phyloP scores from a whole-genome alignment of 345 rosid species.

The Populus alba region DNA sequence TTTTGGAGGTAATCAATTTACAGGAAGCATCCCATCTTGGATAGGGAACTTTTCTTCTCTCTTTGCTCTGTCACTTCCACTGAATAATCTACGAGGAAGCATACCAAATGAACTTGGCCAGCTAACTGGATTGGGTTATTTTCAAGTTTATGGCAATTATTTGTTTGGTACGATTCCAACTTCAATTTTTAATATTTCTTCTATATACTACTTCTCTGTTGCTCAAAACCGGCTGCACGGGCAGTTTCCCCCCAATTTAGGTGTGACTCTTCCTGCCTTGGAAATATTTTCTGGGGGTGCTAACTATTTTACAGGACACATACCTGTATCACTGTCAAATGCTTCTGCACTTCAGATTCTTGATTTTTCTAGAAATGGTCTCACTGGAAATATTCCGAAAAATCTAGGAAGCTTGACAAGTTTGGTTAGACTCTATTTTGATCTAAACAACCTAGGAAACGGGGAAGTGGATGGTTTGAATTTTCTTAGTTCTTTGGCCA shows the following conservation, averaged over 20 bases:
- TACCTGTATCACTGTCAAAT: slow-evolving; percentile 26
- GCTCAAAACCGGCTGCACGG: slow-evolving; percentile 28
- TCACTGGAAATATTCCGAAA: slow-evolving; percentile 13
- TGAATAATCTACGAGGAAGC: slow-evolving; percentile 20
- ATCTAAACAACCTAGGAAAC: slow-evolving; percentile 19
- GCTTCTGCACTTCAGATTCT: slow-evolving; percentile 24
- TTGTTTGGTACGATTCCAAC: slow-evolving; percentile 29
- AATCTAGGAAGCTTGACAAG: slow-evolving; percentile 12
- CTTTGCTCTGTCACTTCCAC: background rate
- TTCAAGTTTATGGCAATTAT: slow-evolving; percentile 17
- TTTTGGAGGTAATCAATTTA: slow-evolving; percentile 9
- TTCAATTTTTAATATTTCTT: slow-evolving; percentile 32
- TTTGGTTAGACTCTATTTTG: slow-evolving; percentile 29
- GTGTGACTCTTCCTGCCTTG: slow-evolving; percentile 21
- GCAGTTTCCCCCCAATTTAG: slow-evolving; percentile 22
- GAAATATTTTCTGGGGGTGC: slow-evolving; percentile 22
- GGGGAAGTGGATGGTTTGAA: slow-evolving; percentile 18
- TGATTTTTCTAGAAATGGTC: slow-evolving; percentile 24
- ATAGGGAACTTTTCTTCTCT: slow-evolving; percentile 30
- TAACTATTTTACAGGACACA: slow-evolving; percentile 26
- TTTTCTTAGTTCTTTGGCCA: slow-evolving; percentile 26
- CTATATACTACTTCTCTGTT: slow-evolving; percentile 10
- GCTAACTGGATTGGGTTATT: slow-evolving; percentile 13
- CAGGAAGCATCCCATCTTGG: slow-evolving; percentile 29
- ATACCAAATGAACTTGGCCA: slow-evolving; percentile 25